phyloP scores from a whole-genome alignment of 2,329 filamentous ascomycete genomes.

The Endothia cerciana region DNA sequence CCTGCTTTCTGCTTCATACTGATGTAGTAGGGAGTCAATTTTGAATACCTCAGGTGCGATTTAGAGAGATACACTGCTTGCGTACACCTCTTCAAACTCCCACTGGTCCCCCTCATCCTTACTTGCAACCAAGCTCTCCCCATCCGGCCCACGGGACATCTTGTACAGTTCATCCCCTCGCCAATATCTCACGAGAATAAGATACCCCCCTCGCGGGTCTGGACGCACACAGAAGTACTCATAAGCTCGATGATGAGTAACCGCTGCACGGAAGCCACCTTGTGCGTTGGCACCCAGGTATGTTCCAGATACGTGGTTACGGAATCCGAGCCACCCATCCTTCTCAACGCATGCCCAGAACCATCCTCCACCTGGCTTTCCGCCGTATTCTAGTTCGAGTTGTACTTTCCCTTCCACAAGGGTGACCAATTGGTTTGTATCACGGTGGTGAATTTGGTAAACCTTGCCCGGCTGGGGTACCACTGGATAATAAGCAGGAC shows the following conservation, averaged over 20 bases:
- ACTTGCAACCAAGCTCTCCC: background rate
- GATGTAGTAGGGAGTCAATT: background rate
- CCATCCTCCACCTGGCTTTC: background rate
- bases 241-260: background rate
- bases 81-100: background rate
- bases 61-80: background rate
- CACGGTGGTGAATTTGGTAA: slow-evolving; percentile 9
- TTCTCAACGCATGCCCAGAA: slow-evolving; percentile 18
- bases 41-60: background rate
- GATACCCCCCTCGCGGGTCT: background rate
- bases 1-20: no score
- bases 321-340: slow-evolving; percentile 17
- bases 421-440: slow-evolving; percentile 10
- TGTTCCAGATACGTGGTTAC: slow-evolving; percentile 7
- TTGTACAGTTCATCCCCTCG: background rate
- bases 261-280: background rate
- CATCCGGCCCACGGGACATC: background rate
- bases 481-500: no score
- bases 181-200: background rate
- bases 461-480: background rate
- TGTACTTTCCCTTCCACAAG: background rate
- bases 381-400: background rate
- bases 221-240: background rate
- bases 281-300: background rate
- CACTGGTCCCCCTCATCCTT: background rate